These are phyloP conservation scores for Persicaria tinctoria DNA, from an alignment of 148 eudicot species.

Conservation along the genomic window DNA sequence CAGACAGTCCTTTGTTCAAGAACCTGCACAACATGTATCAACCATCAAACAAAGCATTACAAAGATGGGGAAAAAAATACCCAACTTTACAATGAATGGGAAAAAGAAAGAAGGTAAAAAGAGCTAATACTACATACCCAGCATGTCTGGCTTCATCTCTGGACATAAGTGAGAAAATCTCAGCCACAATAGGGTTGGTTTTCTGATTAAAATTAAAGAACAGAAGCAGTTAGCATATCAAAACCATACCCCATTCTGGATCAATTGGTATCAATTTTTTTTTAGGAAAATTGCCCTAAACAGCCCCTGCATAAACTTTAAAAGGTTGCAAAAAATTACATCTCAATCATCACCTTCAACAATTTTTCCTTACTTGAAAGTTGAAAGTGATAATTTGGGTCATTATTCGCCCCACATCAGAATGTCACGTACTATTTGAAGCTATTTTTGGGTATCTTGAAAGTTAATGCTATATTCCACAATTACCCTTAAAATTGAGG, in stretches of 20 bases:
- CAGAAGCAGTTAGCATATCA: not conserved
- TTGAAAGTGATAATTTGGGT: too few relatives aligned
- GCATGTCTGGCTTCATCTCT: constrained; percentile 99
- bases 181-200: constrained; percentile 97
- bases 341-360: too few relatives aligned
- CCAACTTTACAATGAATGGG: not conserved
- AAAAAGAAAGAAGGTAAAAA: not conserved
- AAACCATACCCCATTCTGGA: not conserved
- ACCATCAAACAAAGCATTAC: not conserved
- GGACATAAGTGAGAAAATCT: constrained; percentile 99
- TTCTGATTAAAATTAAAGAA: constrained; percentile 48
- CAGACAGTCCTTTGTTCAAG: constrained; percentile 94
- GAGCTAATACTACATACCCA: constrained; percentile 50
- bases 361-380: too few relatives aligned
- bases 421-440: too few relatives aligned
- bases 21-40: constrained; percentile 46
- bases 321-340: not conserved
- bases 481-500: too few relatives aligned
- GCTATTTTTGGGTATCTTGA: too few relatives aligned
- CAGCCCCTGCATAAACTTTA: not conserved
- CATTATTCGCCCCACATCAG: too few relatives aligned
- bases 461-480: too few relatives aligned
- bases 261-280: not conserved
- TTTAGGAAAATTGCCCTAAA: too few relatives aligned
- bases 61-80: not conserved